Conservation (phyloP, 768 basidiomycete genomes). For the Suillus weaverae region DNA sequence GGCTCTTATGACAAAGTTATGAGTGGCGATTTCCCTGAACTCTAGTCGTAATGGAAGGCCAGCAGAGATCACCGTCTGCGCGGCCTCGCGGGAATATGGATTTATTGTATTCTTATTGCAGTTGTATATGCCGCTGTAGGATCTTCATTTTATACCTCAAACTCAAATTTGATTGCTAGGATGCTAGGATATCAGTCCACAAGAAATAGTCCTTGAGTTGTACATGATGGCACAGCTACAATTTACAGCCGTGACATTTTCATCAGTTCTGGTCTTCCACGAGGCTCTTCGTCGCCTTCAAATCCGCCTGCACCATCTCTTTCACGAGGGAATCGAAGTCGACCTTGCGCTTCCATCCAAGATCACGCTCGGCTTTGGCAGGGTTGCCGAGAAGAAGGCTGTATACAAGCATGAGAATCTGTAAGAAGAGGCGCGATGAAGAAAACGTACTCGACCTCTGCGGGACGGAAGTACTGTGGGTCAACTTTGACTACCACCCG, state of each 20-base stretch:
- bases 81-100: not conserved
- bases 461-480: constrained; percentile 88
- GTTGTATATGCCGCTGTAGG: not conserved
- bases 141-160: not conserved
- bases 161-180: not conserved
- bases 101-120: not conserved
- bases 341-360: constrained; percentile 90
- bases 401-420: not conserved
- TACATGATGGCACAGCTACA: not conserved
- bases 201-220: constrained; percentile 1
- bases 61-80: not conserved
- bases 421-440: constrained; percentile 1
- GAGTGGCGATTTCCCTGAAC: constrained; percentile 4
- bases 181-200: not conserved
- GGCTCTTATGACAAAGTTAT: constrained; percentile 48
- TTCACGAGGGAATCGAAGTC: constrained; percentile 81
- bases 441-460: constrained; percentile 84
- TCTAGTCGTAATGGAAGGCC: not conserved
- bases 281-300: constrained; percentile 69
- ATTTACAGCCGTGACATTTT: not conserved
- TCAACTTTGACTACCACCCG: constrained; percentile 83
- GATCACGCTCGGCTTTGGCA: constrained; percentile 81
- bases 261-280: constrained; percentile 80
- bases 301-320: constrained; percentile 89
- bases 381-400: constrained; percentile 88